Percentiles rank a stretch among this genome's conserved stretches.
Conservation (phyloP, 768 basidiomycete species). For the Lactifluus volemus region DNA sequence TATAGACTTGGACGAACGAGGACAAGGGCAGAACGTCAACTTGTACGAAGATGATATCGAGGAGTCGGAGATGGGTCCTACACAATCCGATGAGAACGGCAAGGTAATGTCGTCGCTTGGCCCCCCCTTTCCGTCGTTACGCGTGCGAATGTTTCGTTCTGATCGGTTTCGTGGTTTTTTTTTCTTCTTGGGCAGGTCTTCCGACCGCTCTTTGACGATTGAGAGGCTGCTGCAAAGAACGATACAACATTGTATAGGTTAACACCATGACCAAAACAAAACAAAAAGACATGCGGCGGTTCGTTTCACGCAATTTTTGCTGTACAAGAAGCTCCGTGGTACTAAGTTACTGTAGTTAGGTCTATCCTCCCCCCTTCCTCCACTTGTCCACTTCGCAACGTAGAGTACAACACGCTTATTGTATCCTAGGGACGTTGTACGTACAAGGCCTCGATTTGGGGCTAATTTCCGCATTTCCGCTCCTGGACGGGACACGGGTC, state of each 20-base stretch:
- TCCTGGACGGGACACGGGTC: background rate
- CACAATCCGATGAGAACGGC: conserved; percentile 15
- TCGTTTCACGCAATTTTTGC: background rate
- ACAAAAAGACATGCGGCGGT: background rate
- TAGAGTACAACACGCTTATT: background rate
- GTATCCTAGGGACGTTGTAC: conserved; percentile 9
- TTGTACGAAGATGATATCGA: conserved; percentile 14
- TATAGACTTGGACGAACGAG: background rate
- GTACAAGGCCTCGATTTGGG: background rate
- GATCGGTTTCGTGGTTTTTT: background rate
- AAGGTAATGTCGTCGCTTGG: conserved; percentile 6
- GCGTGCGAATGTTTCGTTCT: background rate
- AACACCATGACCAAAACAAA: background rate
- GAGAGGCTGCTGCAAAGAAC: background rate
- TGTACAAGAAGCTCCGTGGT: background rate
- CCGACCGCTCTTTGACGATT: conserved; percentile 18
- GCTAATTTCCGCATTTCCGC: conserved; percentile 1
- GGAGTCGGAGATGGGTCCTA: conserved; percentile 17
- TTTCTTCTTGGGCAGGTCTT: conserved; percentile 9
- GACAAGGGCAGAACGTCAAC: background rate
- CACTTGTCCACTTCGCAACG: background rate
- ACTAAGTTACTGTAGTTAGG: background rate
- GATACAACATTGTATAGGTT: background rate
- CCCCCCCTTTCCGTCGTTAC: background rate
- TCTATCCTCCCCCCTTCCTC: background rate